phyloP scores from a whole-genome alignment of 2,329 filamentous ascomycete genomes.

The Drechslerella coelobrocha region DNA sequence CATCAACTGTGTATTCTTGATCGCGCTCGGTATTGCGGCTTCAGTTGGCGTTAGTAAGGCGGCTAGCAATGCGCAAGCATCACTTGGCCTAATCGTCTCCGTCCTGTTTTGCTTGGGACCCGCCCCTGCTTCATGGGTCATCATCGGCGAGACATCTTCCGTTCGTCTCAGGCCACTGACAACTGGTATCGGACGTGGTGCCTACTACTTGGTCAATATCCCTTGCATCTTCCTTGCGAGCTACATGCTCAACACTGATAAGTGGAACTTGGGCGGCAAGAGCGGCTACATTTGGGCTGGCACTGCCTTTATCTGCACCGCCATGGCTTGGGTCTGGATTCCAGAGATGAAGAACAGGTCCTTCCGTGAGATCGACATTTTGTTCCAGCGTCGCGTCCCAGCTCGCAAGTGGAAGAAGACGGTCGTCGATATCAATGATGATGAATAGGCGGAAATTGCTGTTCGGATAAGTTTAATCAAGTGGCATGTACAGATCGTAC shows the following conservation, averaged over 20 bases:
- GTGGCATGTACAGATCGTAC: no score
- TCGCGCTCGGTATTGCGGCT: conserved; percentile 68
- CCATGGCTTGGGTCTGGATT: conserved; percentile 60
- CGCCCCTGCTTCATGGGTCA: conserved; percentile 64
- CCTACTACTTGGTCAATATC: conserved; percentile 63
- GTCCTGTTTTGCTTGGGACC: conserved; percentile 65
- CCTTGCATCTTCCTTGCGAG: conserved; percentile 61
- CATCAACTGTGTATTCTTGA: conserved; percentile 64
- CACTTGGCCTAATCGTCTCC: conserved; percentile 64
- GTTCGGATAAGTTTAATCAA: conserved; percentile 17
- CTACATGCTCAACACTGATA: conserved; percentile 48
- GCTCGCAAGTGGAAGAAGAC: conserved; percentile 62
- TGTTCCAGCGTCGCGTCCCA: conserved; percentile 29
- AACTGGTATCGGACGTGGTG: conserved; percentile 62
- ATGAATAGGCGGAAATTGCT: conserved; percentile 64
- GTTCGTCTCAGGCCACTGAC: conserved; percentile 62
- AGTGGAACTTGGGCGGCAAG: conserved; percentile 33
- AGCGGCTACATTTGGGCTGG: conserved; percentile 60
- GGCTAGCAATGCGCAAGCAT: conserved; percentile 62
- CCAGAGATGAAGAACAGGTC: conserved; percentile 59
- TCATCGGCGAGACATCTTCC: conserved; percentile 60
- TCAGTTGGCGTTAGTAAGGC: conserved; percentile 64
- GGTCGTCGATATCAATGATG: conserved; percentile 66
- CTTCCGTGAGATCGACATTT: conserved; percentile 32
- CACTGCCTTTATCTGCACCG: conserved; percentile 57